Conservation (phyloP, 306 rosid species). For the Elaeagnus macrophylla region DNA sequence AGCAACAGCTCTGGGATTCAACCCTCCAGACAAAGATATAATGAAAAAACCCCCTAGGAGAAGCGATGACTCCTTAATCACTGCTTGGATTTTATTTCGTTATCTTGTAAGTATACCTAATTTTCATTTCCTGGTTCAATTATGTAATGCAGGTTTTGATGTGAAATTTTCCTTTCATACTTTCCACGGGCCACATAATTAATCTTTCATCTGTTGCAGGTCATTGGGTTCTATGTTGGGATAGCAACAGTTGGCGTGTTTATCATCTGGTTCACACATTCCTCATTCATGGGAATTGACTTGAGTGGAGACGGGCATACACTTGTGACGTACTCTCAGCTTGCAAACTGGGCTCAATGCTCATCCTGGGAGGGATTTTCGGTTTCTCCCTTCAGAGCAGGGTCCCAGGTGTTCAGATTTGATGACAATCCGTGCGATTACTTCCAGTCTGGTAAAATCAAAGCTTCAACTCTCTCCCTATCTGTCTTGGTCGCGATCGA, state of each 20-base stretch:
- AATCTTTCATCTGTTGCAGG: slow-evolving; percentile 23
- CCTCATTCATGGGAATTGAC: slow-evolving; percentile 69
- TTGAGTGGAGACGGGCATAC: slow-evolving; percentile 63
- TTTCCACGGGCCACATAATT: too few species aligned
- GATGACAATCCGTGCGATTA: slow-evolving; percentile 49
- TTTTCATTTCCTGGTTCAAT: too few species aligned
- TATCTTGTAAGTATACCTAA: slow-evolving; percentile 48
- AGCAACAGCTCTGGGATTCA: slow-evolving; percentile 85
- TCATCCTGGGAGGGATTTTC: slow-evolving; percentile 57
- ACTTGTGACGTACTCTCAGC: slow-evolving; percentile 65
- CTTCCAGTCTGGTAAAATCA: slow-evolving; percentile 58
- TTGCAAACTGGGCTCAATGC: slow-evolving; percentile 73
- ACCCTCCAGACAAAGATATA: slow-evolving; percentile 74
- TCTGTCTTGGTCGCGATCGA: slow-evolving; percentile 77
- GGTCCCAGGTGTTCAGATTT: slow-evolving; percentile 33
- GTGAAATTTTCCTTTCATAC: too few species aligned
- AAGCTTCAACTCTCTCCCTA: slow-evolving; percentile 72
- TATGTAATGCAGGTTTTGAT: too few species aligned
- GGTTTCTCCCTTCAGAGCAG: slow-evolving; percentile 69
- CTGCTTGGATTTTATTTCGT: slow-evolving; percentile 75
- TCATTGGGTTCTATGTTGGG: slow-evolving; percentile 73
- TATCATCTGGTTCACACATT: slow-evolving; percentile 66
- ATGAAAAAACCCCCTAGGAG: slow-evolving; percentile 84
- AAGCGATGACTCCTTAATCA: slow-evolving; percentile 64
- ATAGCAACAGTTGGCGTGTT: slow-evolving; percentile 75